Percentiles rank a stretch among this genome's conserved stretches.
phyloP scores from a whole-genome alignment of 78 protist species.

The Dictyostelium capitatum region DNA sequence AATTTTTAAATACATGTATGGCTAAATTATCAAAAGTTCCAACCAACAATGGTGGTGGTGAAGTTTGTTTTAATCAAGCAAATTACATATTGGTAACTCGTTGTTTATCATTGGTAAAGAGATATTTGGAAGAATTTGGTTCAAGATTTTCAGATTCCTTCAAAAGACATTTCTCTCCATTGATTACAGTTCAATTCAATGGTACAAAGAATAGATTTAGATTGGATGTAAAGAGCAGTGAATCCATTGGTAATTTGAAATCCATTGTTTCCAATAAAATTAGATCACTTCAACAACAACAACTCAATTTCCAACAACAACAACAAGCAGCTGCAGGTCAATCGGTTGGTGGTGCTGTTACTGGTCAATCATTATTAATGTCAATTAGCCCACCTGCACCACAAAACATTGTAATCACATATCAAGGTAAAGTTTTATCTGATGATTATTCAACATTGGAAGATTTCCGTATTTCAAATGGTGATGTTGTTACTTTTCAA shows the following conservation, averaged over 20 bases:
- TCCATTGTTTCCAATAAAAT: neutral
- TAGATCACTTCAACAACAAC: neutral
- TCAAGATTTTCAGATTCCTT: constrained; percentile 24
- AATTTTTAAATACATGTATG: constrained; percentile 57
- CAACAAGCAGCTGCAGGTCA: too few relatives aligned
- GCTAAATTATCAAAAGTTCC: constrained; percentile 33
- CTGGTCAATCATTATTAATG: too few relatives aligned
- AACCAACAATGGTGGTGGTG: neutral
- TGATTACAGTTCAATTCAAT: constrained; percentile 28
- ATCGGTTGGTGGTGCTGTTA: too few relatives aligned
- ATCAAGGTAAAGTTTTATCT: neutral
- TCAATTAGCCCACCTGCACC: neutral
- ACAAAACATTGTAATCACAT: neutral
- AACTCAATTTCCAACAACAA: neutral
- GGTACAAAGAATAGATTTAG: neutral
- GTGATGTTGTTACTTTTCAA: constrained; percentile 37
- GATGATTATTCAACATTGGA: constrained; percentile 45
- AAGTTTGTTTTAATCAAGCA: neutral
- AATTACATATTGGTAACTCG: constrained; percentile 6
- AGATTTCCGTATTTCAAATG: constrained; percentile 32
- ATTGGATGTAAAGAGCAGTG: constrained; percentile 37
- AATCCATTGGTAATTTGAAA: constrained; percentile 37
- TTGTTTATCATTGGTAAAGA: constrained; percentile 31
- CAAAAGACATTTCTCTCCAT: constrained; percentile 41
- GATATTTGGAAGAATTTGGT: constrained; percentile 47